These are phyloP conservation scores for Physcomitrium patens DNA, from an alignment of 225 moss, liverwort and hornwort species.

Conservation along the genomic window DNA sequence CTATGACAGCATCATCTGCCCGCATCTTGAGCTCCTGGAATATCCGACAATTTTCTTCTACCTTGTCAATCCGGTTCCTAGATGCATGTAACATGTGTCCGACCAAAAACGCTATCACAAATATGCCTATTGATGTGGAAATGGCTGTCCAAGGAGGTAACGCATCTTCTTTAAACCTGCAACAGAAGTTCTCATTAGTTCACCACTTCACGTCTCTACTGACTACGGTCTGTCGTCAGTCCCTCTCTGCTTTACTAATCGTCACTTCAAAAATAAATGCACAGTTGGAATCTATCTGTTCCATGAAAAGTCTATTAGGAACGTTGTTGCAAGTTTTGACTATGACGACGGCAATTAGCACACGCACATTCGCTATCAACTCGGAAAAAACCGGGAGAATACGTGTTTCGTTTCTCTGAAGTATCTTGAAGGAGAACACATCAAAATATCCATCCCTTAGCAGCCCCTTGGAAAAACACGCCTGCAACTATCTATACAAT, in stretches of 20 bases:
- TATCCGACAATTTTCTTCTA: slow-evolving; percentile 65
- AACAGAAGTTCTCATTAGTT: slow-evolving; percentile 24
- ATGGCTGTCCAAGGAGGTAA: slow-evolving; percentile 64
- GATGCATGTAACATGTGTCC: slow-evolving; percentile 71
- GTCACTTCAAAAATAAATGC: background rate
- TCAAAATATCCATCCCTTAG: background rate
- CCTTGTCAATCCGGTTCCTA: slow-evolving; percentile 59
- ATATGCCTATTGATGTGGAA: slow-evolving; percentile 56
- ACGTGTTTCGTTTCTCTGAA: background rate
- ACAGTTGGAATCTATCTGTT: background rate
- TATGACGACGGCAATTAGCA: background rate
- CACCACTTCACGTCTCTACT: background rate
- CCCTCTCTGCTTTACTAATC: background rate
- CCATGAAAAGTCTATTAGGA: background rate
- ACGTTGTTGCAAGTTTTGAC: background rate
- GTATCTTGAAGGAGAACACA: background rate
- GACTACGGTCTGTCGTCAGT: slow-evolving; percentile 13
- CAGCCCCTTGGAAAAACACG: background rate
- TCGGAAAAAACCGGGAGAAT: background rate
- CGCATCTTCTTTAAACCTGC: slow-evolving; percentile 67
- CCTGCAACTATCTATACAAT: slow-evolving; percentile 4
- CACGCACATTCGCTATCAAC: background rate
- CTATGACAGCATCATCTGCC: slow-evolving; percentile 69
- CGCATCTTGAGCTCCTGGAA: slow-evolving; percentile 62
- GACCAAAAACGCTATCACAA: slow-evolving; percentile 58